These are phyloP conservation scores for Epichloe sylvatica DNA, from an alignment of 2,329 filamentous ascomycete genomes.

Conservation along the genomic window DNA sequence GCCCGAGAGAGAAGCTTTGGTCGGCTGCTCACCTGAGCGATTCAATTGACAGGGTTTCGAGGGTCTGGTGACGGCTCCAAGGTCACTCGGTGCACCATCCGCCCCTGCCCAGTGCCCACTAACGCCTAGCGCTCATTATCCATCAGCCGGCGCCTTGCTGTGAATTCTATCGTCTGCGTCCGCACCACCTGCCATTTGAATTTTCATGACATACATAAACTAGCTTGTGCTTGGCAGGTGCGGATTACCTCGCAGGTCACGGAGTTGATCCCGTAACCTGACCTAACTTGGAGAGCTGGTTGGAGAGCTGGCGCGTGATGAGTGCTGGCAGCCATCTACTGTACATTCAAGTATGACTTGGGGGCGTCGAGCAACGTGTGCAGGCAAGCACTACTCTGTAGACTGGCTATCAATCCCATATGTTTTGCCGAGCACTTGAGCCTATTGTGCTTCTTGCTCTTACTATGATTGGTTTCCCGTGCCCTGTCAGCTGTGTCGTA, in stretches of 20 bases:
- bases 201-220: neutral
- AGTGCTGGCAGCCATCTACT: too few species aligned
- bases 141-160: neutral
- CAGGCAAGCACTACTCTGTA: too few species aligned
- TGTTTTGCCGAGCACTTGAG: too few species aligned
- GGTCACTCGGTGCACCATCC: neutral
- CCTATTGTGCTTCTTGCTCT: too few species aligned
- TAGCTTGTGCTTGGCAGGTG: neutral
- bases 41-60: neutral
- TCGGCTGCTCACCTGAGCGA: too few species aligned
- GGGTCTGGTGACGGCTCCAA: slow-evolving; percentile 4
- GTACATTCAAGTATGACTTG: too few species aligned
- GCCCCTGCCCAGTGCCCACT: slow-evolving; percentile 2
- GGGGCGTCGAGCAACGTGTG: neutral
- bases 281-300: neutral
- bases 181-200: neutral
- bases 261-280: neutral
- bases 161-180: neutral
- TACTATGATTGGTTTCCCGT: too few species aligned
- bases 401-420: neutral
- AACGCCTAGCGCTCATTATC: neutral
- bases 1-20: too few species aligned
- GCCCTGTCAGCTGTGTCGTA: neutral
- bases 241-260: neutral
- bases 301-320: neutral